These are phyloP conservation scores for Boletus speciosus DNA, from an alignment of 768 basidiomycete genomes.

Conservation along the genomic window DNA sequence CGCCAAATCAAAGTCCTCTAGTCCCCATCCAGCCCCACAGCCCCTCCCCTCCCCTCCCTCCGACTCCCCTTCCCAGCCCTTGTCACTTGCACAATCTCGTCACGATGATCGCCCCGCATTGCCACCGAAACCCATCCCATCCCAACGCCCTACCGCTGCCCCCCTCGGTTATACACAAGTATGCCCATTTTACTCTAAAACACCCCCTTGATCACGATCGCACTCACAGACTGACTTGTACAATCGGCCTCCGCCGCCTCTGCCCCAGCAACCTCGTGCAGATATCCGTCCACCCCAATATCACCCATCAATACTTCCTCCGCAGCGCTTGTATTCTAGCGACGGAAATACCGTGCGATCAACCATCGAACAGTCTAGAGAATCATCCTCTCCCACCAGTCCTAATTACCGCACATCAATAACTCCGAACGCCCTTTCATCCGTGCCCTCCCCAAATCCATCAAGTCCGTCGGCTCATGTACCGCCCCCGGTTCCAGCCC, in stretches of 20 bases:
- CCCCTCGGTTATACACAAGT: constrained; percentile 18
- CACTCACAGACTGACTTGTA: constrained; percentile 22
- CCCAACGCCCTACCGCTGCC: constrained; percentile 16
- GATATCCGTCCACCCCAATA: constrained; percentile 27
- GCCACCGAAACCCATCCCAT: constrained; percentile 36
- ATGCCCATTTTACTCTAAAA: constrained; percentile 8
- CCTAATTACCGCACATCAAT: constrained; percentile 28
- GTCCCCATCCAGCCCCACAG: constrained; percentile 21
- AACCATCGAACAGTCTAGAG: constrained; percentile 19
- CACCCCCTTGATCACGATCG: background rate
- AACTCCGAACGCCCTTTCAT: constrained; percentile 28
- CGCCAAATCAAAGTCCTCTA: constrained; percentile 59
- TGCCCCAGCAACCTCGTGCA: constrained; percentile 23
- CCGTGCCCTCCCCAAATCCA: constrained; percentile 24
- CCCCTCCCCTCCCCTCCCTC: constrained; percentile 18
- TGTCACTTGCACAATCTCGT: constrained; percentile 16
- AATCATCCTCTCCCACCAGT: constrained; percentile 18
- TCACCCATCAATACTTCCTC: constrained; percentile 20
- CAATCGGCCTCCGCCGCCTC: constrained; percentile 37
- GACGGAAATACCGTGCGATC: constrained; percentile 20
- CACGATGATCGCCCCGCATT: constrained; percentile 35
- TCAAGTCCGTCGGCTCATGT: constrained; percentile 27
- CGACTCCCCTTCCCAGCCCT: constrained; percentile 14
- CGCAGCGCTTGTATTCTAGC: constrained; percentile 12
- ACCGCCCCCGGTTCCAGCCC: constrained; percentile 15